These are phyloP conservation scores for Stephanocyclus meneghinianus DNA, from an alignment of 352 stramenopile genomes.

Conservation along the genomic window DNA sequence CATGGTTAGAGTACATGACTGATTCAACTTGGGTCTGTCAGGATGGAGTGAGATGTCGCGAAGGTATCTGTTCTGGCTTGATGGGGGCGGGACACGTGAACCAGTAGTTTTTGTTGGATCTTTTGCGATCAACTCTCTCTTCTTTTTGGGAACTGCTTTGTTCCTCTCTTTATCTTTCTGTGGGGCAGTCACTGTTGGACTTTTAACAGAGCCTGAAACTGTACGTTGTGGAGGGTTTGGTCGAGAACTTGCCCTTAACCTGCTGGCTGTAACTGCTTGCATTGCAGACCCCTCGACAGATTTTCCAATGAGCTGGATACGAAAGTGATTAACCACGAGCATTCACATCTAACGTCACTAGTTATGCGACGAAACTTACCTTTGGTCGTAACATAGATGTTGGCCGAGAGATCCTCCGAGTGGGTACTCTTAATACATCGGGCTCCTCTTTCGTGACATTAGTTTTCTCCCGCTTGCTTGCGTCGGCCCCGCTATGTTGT, in stretches of 20 bases:
- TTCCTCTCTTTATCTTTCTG: constrained; percentile 33
- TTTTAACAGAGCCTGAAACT: constrained; percentile 18
- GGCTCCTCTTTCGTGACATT: constrained; percentile 22
- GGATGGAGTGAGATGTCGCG: constrained; percentile 36
- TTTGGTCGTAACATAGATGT: constrained; percentile 73
- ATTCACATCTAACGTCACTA: too few relatives aligned
- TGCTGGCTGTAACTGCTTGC: constrained; percentile 72
- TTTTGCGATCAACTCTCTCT: constrained; percentile 20
- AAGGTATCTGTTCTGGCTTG: constrained; percentile 38
- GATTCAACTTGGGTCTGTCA: constrained; percentile 28
- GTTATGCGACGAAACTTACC: neutral
- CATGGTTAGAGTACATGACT: constrained; percentile 40
- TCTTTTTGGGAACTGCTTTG: constrained; percentile 39
- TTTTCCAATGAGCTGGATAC: constrained; percentile 67
- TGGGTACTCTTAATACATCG: constrained; percentile 28
- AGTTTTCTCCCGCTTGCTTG: constrained; percentile 36
- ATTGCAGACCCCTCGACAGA: constrained; percentile 75
- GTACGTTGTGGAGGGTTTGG: constrained; percentile 28
- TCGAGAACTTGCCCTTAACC: constrained; percentile 65
- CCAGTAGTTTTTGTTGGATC: constrained; percentile 14
- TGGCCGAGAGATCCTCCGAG: constrained; percentile 56
- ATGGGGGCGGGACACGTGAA: constrained; percentile 2
- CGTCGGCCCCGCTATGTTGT: constrained; percentile 4
- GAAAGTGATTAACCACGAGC: neutral
- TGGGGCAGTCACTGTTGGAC: constrained; percentile 23